phyloP scores from a whole-genome alignment of 495 filamentous ascomycete genomes.

The Elasticomyces elasticus region DNA sequence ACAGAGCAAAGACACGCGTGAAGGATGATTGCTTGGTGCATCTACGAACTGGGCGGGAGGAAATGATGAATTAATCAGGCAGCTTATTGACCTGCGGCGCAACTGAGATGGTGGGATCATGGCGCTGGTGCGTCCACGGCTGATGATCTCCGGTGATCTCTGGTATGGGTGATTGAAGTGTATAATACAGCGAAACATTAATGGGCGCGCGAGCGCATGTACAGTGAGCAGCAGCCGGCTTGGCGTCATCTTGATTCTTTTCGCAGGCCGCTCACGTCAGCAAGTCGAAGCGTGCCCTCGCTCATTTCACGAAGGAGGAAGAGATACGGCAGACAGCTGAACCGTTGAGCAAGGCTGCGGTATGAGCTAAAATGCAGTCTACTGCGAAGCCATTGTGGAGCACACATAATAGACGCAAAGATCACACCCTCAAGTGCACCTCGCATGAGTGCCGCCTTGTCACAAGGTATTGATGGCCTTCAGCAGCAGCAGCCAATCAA shows the following conservation, averaged over 20 bases:
- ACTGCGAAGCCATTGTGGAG: no score
- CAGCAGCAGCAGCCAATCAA: not conserved
- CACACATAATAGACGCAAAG: no score
- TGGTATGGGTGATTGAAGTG: not conserved
- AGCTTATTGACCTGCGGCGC: not conserved
- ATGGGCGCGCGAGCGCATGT: not conserved
- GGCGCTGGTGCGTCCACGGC: not conserved
- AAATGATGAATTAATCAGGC: not conserved
- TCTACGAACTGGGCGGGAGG: not conserved
- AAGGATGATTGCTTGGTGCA: not conserved
- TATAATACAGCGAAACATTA: not conserved
- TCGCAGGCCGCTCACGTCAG: no score
- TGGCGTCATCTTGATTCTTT: no score
- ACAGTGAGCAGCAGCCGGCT: not conserved
- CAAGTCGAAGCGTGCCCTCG: no score
- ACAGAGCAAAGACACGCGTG: slow-evolving; percentile 10
- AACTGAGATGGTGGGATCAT: not conserved
- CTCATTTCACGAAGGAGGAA: no score
- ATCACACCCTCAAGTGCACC: no score
- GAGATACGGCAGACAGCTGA: no score
- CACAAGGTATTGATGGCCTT: no score
- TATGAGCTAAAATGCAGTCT: no score
- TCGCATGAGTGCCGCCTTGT: no score
- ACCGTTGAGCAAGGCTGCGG: no score
- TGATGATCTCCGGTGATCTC: not conserved